Evolutionary conservation across 306 rosid genomes (phyloP), one percentile per base, ranked within the genome.

Genomic region (Vicia villosa): DNA sequence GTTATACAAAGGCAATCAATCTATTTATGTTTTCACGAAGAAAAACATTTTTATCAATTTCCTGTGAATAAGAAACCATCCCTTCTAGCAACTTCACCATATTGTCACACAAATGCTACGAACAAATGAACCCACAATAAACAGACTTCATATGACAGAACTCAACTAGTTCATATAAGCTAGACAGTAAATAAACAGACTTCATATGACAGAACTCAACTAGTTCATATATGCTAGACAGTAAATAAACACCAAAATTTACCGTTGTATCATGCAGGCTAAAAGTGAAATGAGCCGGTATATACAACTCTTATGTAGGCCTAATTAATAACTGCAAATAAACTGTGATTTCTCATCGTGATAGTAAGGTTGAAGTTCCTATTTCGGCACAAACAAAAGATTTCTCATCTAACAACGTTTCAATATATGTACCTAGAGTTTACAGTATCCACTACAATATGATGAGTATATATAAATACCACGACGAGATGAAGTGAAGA

Each of bases 381-480:
- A 69, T 49, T 78, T 59, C 34, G 12, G 75, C 28, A 13, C 14
- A 38, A 60, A 66, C 80, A 59, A 59, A 43, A 4, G 69, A 66
- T 52, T 79, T 64, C 17, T 47, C 64, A 49, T 74, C 77, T 26
- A 65, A 38, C 66, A 16, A 50, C 56, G 74, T 41, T 68, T 10
- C 68, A 76, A 56, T 42, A 81, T 54, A 68, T 45, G 22, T 19
- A 34, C 38, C 38, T 34, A 45, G 13, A 50, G 72, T 73, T 63
- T 52, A 22, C 43, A 61, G 54, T 36, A 21, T 16, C 58, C 70
- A 26, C 16, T 12, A 12, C 49, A 21, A 40, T 17, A 63, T 19
- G 10, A 34, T 34, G 38, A 34, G 38, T 34, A 34, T 34, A 34
- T 7, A 1, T 40, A 20, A 22, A 63, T 22, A 54, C 46, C 52